phyloP scores from a whole-genome alignment of 1,139 yeast genomes.

The Sugiyamaella castrensis region DNA sequence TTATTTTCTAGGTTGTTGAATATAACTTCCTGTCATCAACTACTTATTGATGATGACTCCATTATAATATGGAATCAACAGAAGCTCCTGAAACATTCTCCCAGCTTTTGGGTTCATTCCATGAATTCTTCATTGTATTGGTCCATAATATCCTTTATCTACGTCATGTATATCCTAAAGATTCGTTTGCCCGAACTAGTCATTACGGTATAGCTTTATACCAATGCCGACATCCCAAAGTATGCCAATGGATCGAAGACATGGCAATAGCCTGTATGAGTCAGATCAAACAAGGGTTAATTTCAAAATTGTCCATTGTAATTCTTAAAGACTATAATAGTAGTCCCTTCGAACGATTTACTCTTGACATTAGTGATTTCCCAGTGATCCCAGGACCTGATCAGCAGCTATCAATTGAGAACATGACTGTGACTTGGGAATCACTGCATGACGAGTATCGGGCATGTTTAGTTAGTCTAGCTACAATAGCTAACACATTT shows the following conservation, averaged over 20 bases:
- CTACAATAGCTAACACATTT: slow-evolving; percentile 22
- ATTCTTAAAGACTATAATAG: slow-evolving; percentile 25
- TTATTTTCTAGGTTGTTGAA: no score
- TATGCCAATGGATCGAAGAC: slow-evolving; percentile 37
- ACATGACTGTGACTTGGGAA: slow-evolving; percentile 13
- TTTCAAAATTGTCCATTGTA: slow-evolving; percentile 30
- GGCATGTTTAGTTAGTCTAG: slow-evolving; percentile 30
- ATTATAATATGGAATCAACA: no score
- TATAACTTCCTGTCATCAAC: no score
- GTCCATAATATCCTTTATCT: slow-evolving; percentile 38
- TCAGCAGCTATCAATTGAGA: slow-evolving; percentile 5
- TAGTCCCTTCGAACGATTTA: slow-evolving; percentile 35
- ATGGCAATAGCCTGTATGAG: slow-evolving; percentile 32
- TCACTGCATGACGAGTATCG: slow-evolving; percentile 32
- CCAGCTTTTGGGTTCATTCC: slow-evolving; percentile 30
- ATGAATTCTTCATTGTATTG: slow-evolving; percentile 37
- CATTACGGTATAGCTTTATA: slow-evolving; percentile 37
- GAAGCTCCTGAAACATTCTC: slow-evolving; percentile 2
- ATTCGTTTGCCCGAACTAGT: slow-evolving; percentile 35
- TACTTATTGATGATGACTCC: no score
- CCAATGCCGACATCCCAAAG: slow-evolving; percentile 40
- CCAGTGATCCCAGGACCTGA: slow-evolving; percentile 10
- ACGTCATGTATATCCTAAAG: slow-evolving; percentile 37
- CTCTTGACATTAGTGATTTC: slow-evolving; percentile 33
- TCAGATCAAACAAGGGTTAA: slow-evolving; percentile 28